Percentiles rank a stretch among this genome's conserved stretches.
phyloP scores from a whole-genome alignment of 2,329 filamentous ascomycete species.

The Ambrosiella cleistominuta region DNA sequence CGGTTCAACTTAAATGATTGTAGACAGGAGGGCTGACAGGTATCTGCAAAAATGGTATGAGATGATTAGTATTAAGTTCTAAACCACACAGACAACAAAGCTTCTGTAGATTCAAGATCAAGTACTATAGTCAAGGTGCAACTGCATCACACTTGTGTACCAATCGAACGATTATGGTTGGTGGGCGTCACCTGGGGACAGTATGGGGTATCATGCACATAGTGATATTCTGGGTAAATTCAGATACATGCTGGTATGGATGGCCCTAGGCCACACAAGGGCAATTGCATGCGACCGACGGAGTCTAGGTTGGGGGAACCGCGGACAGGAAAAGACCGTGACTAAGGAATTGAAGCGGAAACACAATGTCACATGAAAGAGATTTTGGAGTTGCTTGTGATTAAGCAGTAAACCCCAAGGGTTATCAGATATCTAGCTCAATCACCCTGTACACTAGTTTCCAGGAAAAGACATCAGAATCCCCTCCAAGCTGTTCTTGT shows the following conservation, averaged over 20 bases:
- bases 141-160: neutral
- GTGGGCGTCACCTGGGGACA: neutral
- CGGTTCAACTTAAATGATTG: neutral
- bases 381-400: neutral
- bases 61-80: constrained; percentile 4
- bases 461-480: too few relatives aligned
- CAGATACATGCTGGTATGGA: neutral
- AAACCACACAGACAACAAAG: neutral
- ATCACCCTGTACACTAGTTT: neutral
- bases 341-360: neutral
- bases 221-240: neutral
- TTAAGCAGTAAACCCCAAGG: neutral
- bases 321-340: neutral
- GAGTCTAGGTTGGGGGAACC: constrained; percentile 10
- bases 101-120: neutral
- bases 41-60: constrained; percentile 11
- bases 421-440: neutral
- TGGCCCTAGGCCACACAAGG: neutral
- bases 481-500: too few relatives aligned
- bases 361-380: neutral
- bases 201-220: neutral
- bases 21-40: constrained; percentile 5
- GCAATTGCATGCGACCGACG: neutral
- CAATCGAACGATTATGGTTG: neutral
- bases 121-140: neutral